Evolutionary conservation across 1,284 basidiomycete species (phyloP).

Genomic region (Malassezia dermatis): DNA sequence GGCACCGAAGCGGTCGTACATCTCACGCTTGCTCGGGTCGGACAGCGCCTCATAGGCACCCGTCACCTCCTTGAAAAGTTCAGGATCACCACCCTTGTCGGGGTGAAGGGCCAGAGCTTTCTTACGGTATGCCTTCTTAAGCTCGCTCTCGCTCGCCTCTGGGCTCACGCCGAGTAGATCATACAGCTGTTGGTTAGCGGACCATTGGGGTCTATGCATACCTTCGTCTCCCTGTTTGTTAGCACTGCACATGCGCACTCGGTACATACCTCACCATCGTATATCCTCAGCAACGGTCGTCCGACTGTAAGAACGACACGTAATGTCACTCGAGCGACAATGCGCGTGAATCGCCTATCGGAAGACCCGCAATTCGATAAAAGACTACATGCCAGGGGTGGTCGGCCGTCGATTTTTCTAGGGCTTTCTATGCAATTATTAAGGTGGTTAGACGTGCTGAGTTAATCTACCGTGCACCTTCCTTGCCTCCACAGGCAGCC

Average conservation of each 20-base stretch:
- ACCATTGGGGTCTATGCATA: neutral
- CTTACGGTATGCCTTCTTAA: slow-evolving; percentile 44
- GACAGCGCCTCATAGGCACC: slow-evolving; percentile 93
- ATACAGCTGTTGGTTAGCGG: slow-evolving; percentile 32
- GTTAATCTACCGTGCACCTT: neutral
- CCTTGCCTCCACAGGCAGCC: neutral
- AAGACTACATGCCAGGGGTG: neutral
- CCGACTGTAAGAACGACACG: slow-evolving; percentile 4
- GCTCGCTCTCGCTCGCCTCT: slow-evolving; percentile 34
- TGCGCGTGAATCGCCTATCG: neutral
- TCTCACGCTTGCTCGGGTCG: slow-evolving; percentile 62
- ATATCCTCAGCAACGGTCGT: neutral
- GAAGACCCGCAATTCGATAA: neutral
- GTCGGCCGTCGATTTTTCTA: slow-evolving; percentile 4
- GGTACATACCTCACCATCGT: slow-evolving; percentile 18
- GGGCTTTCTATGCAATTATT: slow-evolving; percentile 3
- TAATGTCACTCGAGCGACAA: neutral
- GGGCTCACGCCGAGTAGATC: slow-evolving; percentile 43
- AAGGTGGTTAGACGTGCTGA: neutral
- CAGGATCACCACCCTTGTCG: slow-evolving; percentile 90
- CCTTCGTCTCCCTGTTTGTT: slow-evolving; percentile 21
- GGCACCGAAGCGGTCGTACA: slow-evolving; percentile 85
- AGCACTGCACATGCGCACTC: neutral
- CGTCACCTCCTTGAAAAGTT: slow-evolving; percentile 93
- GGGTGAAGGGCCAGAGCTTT: slow-evolving; percentile 57